Base-by-base conservation (phyloP, 2,329 filamentous ascomycete species). In the Curvularia verruculosa region DNA sequence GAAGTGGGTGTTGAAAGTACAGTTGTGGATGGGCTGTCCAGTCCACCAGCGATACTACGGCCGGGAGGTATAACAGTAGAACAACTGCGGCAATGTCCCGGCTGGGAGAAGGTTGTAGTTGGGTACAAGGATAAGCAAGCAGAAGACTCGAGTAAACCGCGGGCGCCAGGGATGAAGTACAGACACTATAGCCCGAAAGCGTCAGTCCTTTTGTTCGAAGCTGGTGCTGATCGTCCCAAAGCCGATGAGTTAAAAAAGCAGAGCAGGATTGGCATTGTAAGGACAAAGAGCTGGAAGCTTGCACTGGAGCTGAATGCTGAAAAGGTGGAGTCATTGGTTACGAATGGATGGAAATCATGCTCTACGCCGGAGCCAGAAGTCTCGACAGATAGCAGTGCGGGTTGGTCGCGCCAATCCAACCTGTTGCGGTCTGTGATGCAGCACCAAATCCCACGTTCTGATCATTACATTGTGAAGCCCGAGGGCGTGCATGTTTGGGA, bases 91-190 rank as follows among this genome's bases (percentile, higher is more conserved):
- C 73, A 80, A 39, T 92, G 89, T 70, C 80, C 83, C 0, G 94
- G 94, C 0, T 99, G 95, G 94, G 89, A 92, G 72, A 79, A 85
- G 37, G 90, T 92, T 1, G 82, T 84, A 59, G 86, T 89, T 57
- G 94, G 85, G 10, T 98, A 97, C 76, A 87, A 89, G 70, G 92
- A 96, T 68, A 83, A 84, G 55, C 67, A 86, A 15, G 86, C 91
- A 67, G 82, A 85, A 19, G 88, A 85, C 5, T 53, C 63, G 3
- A 85, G 84, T 49, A 69, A 65, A 53, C 95, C 95, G 0, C 84
- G 91, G 54, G 95, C 95, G 0, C 95, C 95, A 0, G 95, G 95
- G 1, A 99, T 99, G 95, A 99, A 99, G 78, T 99, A 99, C 75
- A 91, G 95, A 73, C 95, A 99, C 75, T 99, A 99, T 72, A 96